phyloP scores from a whole-genome alignment of 2,329 filamentous ascomycete species.

The Cordyceps javanica region DNA sequence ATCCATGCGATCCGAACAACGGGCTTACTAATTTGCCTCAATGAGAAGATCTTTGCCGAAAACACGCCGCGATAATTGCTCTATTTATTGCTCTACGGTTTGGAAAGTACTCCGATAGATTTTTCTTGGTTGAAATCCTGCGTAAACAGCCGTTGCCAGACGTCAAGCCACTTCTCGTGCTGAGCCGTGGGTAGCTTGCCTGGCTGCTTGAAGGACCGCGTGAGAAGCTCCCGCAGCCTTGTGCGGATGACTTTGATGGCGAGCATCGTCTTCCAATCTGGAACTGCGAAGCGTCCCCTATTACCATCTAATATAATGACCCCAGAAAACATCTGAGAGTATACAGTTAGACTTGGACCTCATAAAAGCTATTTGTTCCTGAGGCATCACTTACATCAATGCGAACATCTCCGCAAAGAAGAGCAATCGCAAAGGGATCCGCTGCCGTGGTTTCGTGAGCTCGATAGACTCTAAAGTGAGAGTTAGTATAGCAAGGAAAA shows the following conservation, averaged over 20 bases:
- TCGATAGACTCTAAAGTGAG: conserved; percentile 62
- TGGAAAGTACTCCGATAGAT: conserved; percentile 21
- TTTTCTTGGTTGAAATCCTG: conserved; percentile 39
- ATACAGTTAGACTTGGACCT: neutral
- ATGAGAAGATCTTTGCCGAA: neutral
- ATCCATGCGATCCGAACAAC: neutral
- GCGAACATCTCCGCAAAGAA: conserved; percentile 83
- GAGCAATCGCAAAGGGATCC: conserved; percentile 73
- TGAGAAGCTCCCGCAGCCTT: conserved; percentile 69
- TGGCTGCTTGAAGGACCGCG: conserved; percentile 61
- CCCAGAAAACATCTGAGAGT: conserved; percentile 68
- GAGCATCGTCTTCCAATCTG: conserved; percentile 85
- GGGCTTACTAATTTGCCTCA: neutral
- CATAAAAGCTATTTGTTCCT: neutral
- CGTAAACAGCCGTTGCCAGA: conserved; percentile 66
- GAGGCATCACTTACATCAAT: conserved; percentile 57
- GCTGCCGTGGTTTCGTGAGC: conserved; percentile 82
- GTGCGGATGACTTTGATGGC: conserved; percentile 76
- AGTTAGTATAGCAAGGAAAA: conserved; percentile 12
- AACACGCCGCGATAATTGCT: neutral
- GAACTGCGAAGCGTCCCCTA: conserved; percentile 72
- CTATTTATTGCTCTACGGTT: conserved; percentile 21
- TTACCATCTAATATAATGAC: conserved; percentile 85
- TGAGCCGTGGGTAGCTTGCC: conserved; percentile 57
- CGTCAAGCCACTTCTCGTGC: conserved; percentile 67